Conservation (phyloP, 1,139 yeast species). For the Casaregolazyma lundiana region DNA sequence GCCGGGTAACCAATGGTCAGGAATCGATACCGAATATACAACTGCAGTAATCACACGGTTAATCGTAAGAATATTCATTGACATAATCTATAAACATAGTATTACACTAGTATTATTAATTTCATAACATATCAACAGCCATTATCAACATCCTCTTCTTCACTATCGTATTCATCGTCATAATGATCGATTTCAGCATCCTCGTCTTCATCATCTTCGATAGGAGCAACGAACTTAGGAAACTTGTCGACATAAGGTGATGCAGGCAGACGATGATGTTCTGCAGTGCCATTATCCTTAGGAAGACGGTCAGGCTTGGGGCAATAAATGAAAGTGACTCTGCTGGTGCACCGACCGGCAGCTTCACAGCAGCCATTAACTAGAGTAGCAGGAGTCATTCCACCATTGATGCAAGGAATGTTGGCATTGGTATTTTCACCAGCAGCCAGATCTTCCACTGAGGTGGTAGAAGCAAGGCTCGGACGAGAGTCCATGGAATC, state of each 20-base stretch:
- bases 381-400: conserved; percentile 1
- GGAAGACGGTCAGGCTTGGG: conserved; percentile 12
- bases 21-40: too few relatives aligned
- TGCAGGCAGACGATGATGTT: conserved; percentile 6
- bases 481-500: conserved; percentile 5
- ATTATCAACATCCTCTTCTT: conserved; percentile 11
- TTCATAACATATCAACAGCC: neutral
- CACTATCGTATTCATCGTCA: conserved; percentile 12
- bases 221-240: conserved; percentile 4
- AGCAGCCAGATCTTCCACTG: conserved; percentile 2
- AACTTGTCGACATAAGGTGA: conserved; percentile 11
- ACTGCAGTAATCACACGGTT: too few relatives aligned
- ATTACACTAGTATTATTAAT: too few relatives aligned
- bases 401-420: neutral
- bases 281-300: neutral
- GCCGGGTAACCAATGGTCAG: conserved; percentile 9
- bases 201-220: conserved; percentile 15
- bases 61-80: neutral
- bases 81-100: neutral
- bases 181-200: conserved; percentile 11
- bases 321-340: conserved; percentile 8
- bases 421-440: neutral
- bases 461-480: conserved; percentile 4
- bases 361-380: conserved; percentile 2
- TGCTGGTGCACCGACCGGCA: conserved; percentile 8